phyloP scores from a whole-genome alignment of 2,329 filamentous ascomycete genomes.

The Beauveria caledonica region DNA sequence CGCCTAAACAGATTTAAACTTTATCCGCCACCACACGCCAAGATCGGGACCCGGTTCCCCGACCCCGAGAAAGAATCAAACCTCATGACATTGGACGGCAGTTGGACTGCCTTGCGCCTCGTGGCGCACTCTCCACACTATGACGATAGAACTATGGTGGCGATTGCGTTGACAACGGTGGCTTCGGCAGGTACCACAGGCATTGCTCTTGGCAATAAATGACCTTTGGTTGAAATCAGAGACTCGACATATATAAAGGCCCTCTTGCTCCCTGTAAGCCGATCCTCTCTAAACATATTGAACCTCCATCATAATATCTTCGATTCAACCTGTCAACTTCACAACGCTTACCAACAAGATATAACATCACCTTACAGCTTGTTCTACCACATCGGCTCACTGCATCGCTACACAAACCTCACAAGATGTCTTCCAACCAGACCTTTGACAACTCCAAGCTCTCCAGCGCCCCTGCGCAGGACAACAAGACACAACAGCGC shows the following conservation, averaged over 20 bases:
- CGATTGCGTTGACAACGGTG: neutral
- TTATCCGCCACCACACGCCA: conserved; percentile 7
- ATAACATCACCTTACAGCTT: neutral
- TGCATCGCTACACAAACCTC: neutral
- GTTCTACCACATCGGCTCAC: neutral
- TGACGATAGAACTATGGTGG: neutral
- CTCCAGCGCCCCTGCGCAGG: neutral
- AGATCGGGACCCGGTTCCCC: neutral
- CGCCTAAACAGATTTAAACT: neutral
- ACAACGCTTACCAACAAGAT: neutral
- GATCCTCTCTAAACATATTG: neutral
- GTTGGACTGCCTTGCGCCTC: neutral
- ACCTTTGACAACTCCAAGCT: neutral
- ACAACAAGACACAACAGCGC: neutral
- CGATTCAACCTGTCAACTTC: neutral
- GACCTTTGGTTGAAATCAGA: neutral
- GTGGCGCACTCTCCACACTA: neutral
- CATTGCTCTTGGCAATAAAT: neutral
- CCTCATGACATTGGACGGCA: neutral
- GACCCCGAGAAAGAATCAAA: neutral
- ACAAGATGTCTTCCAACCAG: neutral
- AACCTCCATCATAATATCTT: neutral
- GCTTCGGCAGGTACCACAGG: neutral
- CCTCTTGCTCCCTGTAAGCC: neutral
- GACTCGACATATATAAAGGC: neutral